Conservation (phyloP, 495 filamentous ascomycete genomes). For the Staphylotrichum longicolle region DNA sequence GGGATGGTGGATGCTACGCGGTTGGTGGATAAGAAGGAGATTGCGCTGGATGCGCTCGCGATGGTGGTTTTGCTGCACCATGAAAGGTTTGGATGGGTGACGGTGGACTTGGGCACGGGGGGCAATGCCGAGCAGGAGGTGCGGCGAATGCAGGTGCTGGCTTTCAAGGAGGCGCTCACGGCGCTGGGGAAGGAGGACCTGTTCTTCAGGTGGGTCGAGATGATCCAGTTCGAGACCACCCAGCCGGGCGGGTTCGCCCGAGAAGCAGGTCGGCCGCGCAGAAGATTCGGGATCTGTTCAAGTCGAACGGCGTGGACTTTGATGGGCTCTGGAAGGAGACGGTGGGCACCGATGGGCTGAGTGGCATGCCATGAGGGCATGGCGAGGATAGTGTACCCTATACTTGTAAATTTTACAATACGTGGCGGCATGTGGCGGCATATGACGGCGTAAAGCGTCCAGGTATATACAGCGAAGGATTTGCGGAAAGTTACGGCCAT, state of each 20-base stretch:
- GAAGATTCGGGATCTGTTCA: constrained; percentile 65
- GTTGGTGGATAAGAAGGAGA: constrained; percentile 59
- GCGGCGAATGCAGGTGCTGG: constrained; percentile 61
- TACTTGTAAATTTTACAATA: not conserved
- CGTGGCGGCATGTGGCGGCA: no score
- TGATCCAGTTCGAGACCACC: constrained; percentile 77
- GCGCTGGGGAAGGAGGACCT: constrained; percentile 75
- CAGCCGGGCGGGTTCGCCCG: constrained; percentile 66
- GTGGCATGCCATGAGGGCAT: constrained; percentile 21
- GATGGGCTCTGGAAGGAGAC: constrained; percentile 69
- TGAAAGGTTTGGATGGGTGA: constrained; percentile 64
- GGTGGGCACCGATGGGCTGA: constrained; percentile 58
- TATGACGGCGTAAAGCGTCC: no score
- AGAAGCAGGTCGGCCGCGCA: constrained; percentile 64
- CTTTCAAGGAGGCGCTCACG: constrained; percentile 68
- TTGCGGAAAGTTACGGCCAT: no score
- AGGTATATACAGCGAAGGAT: not conserved
- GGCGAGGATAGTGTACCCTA: not conserved
- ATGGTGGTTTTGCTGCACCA: constrained; percentile 64
- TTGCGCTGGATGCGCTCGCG: constrained; percentile 57
- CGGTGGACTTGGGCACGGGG: constrained; percentile 52
- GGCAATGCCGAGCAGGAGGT: constrained; percentile 52
- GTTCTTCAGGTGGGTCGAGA: constrained; percentile 83
- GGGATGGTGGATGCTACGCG: constrained; percentile 67
- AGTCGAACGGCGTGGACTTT: constrained; percentile 68